Percentiles rank a stretch among this genome's conserved stretches.
Conservation (phyloP, 345 rosid species). For the Eucalyptus lansdowneana region DNA sequence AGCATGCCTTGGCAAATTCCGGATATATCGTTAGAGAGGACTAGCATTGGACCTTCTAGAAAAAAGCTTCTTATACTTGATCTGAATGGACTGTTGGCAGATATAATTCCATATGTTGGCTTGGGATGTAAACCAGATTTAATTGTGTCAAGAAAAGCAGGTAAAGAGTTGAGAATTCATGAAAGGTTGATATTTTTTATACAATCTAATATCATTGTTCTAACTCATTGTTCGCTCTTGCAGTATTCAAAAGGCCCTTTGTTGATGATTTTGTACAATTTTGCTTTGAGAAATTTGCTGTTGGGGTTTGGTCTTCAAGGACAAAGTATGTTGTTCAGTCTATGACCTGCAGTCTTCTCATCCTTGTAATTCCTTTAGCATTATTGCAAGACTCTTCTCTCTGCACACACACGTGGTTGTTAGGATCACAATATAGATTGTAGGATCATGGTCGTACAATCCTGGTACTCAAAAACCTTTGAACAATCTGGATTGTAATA, state of each 20-base stretch:
- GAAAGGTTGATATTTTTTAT: neutral
- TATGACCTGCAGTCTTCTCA: neutral
- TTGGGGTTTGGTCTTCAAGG: conserved; percentile 90
- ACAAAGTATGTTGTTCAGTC: conserved; percentile 19
- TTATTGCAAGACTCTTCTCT: neutral
- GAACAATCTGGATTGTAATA: neutral
- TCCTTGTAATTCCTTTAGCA: neutral
- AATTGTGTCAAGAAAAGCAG: conserved; percentile 31
- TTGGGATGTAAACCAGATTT: conserved; percentile 20
- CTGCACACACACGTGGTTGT: neutral
- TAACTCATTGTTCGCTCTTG: neutral
- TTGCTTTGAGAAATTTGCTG: conserved; percentile 75
- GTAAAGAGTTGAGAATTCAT: conserved; percentile 15
- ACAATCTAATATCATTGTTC: neutral
- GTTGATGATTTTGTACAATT: conserved; percentile 47
- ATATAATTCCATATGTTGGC: conserved; percentile 15
- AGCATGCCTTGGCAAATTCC: neutral
- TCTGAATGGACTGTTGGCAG: conserved; percentile 76
- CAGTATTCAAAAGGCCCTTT: conserved; percentile 78
- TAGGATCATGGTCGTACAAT: neutral
- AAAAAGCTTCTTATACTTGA: conserved; percentile 76
- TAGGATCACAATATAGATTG: neutral
- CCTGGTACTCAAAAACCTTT: no score
- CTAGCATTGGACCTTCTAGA: conserved; percentile 4
- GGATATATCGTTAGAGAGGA: conserved; percentile 2